Percentiles rank a stretch among this genome's conserved stretches.
Conservation (phyloP, 2,329 filamentous ascomycete genomes). For the Aureobasidium melanogenum region DNA sequence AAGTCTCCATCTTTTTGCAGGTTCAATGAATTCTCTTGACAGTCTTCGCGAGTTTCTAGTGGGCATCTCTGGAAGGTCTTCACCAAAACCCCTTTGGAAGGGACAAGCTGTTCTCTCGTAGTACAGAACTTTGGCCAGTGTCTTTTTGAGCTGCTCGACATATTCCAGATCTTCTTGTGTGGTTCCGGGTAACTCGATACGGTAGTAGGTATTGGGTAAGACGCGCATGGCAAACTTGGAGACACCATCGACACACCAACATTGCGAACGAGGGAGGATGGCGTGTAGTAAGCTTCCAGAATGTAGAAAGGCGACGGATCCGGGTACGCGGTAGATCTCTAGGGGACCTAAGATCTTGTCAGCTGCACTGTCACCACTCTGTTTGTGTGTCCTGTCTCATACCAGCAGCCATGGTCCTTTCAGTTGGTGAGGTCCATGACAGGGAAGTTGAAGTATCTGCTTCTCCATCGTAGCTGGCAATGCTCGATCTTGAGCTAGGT, state of each 20-base stretch:
- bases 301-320: conserved; percentile 79
- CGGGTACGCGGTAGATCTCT: conserved; percentile 76
- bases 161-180: conserved; percentile 54
- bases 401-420: conserved; percentile 75
- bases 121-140: conserved; percentile 63
- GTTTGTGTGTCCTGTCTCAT: conserved; percentile 19
- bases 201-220: conserved; percentile 74
- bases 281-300: conserved; percentile 77
- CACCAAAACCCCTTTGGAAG: conserved; percentile 67
- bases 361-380: background rate
- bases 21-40: conserved; percentile 57
- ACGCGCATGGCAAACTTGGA: conserved; percentile 84
- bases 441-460: conserved; percentile 47
- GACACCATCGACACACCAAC: conserved; percentile 82
- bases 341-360: conserved; percentile 50
- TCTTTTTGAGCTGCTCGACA: conserved; percentile 58
- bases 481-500: conserved; percentile 25
- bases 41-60: conserved; percentile 54
- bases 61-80: conserved; percentile 63
- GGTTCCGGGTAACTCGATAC: conserved; percentile 70
- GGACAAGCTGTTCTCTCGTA: conserved; percentile 87
- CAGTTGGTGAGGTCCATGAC: conserved; percentile 65
- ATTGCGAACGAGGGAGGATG: conserved; percentile 82
- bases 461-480: conserved; percentile 16
- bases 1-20: conserved; percentile 42